Conservation (phyloP, 2,329 filamentous ascomycete genomes). For the Trichoderma aggressivum region DNA sequence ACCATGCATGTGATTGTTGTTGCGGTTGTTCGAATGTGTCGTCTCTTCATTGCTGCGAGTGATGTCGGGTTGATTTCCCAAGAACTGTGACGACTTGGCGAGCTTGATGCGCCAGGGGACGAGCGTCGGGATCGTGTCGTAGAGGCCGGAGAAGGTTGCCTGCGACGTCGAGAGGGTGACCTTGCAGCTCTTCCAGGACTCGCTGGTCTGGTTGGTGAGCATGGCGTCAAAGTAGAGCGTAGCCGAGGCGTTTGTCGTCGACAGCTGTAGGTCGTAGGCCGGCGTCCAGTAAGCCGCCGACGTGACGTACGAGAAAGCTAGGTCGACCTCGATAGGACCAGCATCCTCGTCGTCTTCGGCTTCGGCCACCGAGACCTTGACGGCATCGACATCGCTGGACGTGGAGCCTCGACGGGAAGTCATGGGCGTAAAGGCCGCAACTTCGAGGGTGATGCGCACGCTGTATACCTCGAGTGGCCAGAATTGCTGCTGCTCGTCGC, state of each 20-base stretch:
- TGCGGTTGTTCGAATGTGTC: not conserved
- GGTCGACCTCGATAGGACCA: constrained; percentile 34
- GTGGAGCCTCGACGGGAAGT: constrained; percentile 50
- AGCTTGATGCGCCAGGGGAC: constrained; percentile 56
- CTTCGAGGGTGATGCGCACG: constrained; percentile 49
- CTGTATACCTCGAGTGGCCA: constrained; percentile 49
- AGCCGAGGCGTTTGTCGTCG: constrained; percentile 50
- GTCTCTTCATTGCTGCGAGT: constrained; percentile 40
- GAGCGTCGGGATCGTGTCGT: constrained; percentile 53
- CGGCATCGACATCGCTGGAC: constrained; percentile 51
- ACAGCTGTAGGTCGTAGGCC: constrained; percentile 61
- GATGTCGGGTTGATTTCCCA: constrained; percentile 27
- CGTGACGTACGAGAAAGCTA: constrained; percentile 59
- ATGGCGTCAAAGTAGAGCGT: constrained; percentile 59
- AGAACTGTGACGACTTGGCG: constrained; percentile 20
- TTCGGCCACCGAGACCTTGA: constrained; percentile 24
- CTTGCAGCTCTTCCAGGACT: constrained; percentile 60
- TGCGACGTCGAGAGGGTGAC: constrained; percentile 62
- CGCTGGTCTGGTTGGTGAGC: constrained; percentile 59
- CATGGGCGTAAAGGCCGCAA: constrained; percentile 37
- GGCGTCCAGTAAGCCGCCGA: constrained; percentile 57
- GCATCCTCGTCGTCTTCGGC: constrained; percentile 20
- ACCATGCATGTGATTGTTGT: not conserved
- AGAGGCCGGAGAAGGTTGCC: constrained; percentile 53
- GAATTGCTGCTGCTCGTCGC: constrained; percentile 42